Conservation (phyloP, 345 rosid species). For the Toxicodendron radicans region DNA sequence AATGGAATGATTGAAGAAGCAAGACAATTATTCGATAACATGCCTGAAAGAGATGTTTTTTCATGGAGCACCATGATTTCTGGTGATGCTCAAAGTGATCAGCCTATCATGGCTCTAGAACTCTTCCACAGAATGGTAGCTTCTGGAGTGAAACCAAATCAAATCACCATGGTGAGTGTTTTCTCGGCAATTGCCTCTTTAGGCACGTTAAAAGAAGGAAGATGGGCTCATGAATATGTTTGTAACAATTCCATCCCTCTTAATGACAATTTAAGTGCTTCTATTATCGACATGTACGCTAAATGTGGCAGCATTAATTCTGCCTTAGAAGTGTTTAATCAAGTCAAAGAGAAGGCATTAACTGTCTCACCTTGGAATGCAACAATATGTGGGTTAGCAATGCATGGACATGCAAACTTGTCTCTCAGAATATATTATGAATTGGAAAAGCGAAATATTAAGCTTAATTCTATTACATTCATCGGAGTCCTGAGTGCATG, state of each 20-base stretch:
- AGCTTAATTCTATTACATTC: constrained; percentile 65
- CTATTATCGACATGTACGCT: constrained; percentile 87
- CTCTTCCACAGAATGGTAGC: constrained; percentile 60
- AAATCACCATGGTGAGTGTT: constrained; percentile 81
- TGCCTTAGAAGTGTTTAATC: constrained; percentile 59
- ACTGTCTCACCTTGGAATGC: constrained; percentile 87
- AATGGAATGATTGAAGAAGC: constrained; percentile 65
- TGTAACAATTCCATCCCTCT: constrained; percentile 40
- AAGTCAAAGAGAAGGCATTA: constrained; percentile 36
- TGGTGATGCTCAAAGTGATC: constrained; percentile 59
- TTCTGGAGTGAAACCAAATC: constrained; percentile 56
- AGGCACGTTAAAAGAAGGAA: constrained; percentile 64
- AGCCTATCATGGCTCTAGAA: constrained; percentile 51
- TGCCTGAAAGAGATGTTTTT: constrained; percentile 67
- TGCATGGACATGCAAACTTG: constrained; percentile 61
- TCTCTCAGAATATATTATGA: constrained; percentile 58
- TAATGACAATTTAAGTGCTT: constrained; percentile 69
- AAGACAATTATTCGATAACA: constrained; percentile 50
- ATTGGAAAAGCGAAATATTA: constrained; percentile 43
- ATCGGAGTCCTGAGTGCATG: constrained; percentile 79
- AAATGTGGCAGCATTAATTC: constrained; percentile 78
- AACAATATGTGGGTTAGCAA: constrained; percentile 71
- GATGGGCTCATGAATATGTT: constrained; percentile 56
- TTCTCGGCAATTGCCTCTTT: constrained; percentile 64
- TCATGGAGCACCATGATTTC: constrained; percentile 86